Evolutionary conservation across 352 stramenopile species (phyloP).

Genomic region (Blastocystis sp.): DNA sequence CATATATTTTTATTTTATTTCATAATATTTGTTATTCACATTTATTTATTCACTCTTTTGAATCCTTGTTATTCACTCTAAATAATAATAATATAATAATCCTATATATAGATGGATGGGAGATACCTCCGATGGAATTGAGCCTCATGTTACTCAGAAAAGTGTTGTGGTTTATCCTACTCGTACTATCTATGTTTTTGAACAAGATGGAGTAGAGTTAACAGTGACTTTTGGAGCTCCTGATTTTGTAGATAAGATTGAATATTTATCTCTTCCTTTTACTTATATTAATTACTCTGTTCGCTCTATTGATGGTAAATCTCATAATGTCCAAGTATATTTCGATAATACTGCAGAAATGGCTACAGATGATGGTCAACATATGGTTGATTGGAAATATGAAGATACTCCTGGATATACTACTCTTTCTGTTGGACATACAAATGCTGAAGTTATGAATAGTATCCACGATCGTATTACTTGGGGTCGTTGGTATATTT

Average conservation of each 20-base stretch:
- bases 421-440: not conserved
- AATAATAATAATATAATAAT: too few species aligned
- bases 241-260: not conserved
- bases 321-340: constrained; percentile 38
- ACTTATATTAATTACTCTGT: constrained; percentile 13
- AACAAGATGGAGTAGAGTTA: too few species aligned
- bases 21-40: too few species aligned
- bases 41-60: too few species aligned
- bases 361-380: not conserved
- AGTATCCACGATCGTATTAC: not conserved
- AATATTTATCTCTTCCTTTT: constrained; percentile 9
- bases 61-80: too few species aligned
- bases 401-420: not conserved
- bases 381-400: constrained; percentile 8
- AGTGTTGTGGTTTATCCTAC: too few species aligned
- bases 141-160: too few species aligned
- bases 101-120: too few species aligned
- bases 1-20: too few species aligned
- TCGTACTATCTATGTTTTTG: too few species aligned
- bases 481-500: not conserved
- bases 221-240: not conserved
- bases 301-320: not conserved
- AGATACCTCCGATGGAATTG: too few species aligned
- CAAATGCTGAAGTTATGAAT: not conserved
- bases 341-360: constrained; percentile 34